A percentile compares a stretch with the other conserved stretches of the same genome.
These are phyloP conservation scores for Aspergillus sclerotiicarbonarius DNA, from an alignment of 495 filamentous ascomycete species.

Conservation along the genomic window DNA sequence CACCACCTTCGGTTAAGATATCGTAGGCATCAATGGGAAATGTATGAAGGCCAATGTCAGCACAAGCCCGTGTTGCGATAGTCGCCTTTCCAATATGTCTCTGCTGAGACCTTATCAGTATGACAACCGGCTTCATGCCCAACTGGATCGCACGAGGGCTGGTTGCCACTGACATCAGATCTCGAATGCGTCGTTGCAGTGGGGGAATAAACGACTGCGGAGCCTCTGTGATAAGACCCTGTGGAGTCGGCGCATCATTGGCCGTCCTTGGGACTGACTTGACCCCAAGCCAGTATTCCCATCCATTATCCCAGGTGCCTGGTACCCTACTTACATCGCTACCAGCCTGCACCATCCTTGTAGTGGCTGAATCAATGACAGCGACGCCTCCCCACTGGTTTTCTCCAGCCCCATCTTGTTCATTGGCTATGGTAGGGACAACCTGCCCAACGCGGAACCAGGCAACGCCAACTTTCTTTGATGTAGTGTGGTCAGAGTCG, in stretches of 20 bases:
- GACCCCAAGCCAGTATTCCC: conserved; percentile 82
- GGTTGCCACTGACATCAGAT: conserved; percentile 83
- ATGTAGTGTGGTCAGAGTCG: conserved; percentile 20
- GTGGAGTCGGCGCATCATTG: conserved; percentile 33
- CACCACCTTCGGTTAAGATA: conserved; percentile 83
- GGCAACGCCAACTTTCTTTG: conserved; percentile 60
- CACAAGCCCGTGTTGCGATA: conserved; percentile 70
- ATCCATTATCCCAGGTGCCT: conserved; percentile 66
- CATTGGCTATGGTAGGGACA: conserved; percentile 51
- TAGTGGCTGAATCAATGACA: conserved; percentile 76
- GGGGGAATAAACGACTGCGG: conserved; percentile 58
- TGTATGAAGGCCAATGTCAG: conserved; percentile 85
- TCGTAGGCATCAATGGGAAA: conserved; percentile 92
- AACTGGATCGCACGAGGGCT: conserved; percentile 84
- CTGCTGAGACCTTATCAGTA: conserved; percentile 85
- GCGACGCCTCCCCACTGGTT: conserved; percentile 81
- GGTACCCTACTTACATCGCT: conserved; percentile 77
- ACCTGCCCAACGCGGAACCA: conserved; percentile 89
- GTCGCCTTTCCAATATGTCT: conserved; percentile 87
- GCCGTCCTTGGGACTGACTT: conserved; percentile 53
- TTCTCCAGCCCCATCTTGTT: conserved; percentile 56
- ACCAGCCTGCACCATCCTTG: conserved; percentile 84
- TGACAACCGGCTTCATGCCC: conserved; percentile 80
- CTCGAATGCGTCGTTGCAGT: conserved; percentile 72
- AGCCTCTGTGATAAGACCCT: conserved; percentile 45